Conservation (phyloP, 352 stramenopile genomes). For the Globisporangium radiosum region DNA sequence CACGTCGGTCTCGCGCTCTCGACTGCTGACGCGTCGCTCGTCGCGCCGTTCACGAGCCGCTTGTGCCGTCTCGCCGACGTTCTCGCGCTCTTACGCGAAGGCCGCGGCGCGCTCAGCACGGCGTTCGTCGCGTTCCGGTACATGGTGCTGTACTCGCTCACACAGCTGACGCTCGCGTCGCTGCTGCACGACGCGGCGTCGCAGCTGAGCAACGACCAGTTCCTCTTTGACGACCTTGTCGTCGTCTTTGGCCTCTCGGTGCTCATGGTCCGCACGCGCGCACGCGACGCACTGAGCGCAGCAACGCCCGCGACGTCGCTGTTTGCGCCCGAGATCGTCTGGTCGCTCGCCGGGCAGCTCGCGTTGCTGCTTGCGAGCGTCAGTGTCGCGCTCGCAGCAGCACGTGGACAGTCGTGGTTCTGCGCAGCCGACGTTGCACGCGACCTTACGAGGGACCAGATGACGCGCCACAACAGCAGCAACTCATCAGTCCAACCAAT, state of each 20-base stretch:
- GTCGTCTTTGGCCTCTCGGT: constrained; percentile 66
- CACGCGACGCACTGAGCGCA: constrained; percentile 29
- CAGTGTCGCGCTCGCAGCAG: constrained; percentile 47
- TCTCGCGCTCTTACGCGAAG: constrained; percentile 80
- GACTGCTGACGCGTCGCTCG: constrained; percentile 82
- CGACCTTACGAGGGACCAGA: constrained; percentile 16
- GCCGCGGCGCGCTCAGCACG: constrained; percentile 84
- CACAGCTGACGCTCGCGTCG: constrained; percentile 69
- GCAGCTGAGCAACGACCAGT: constrained; percentile 75
- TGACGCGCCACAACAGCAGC: constrained; percentile 20
- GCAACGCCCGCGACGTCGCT: constrained; percentile 47
- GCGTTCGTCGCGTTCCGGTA: constrained; percentile 89
- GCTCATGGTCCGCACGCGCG: constrained; percentile 60
- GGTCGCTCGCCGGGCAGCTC: constrained; percentile 53
- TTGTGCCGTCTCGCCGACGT: constrained; percentile 81
- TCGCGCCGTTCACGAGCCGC: constrained; percentile 89
- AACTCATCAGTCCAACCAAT: constrained; percentile 26
- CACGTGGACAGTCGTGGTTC: constrained; percentile 51
- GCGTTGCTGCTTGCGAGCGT: constrained; percentile 48
- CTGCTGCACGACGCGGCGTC: constrained; percentile 57
- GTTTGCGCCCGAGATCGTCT: constrained; percentile 51
- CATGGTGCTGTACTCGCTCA: constrained; percentile 90
- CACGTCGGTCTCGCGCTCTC: constrained; percentile 88
- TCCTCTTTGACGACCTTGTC: constrained; percentile 72
- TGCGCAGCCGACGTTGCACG: constrained; percentile 39